A percentile compares a stretch with the other conserved stretches of the same genome.
These are phyloP conservation scores for Agrocybe chaxingu DNA, from an alignment of 768 basidiomycete species.

Conservation along the genomic window DNA sequence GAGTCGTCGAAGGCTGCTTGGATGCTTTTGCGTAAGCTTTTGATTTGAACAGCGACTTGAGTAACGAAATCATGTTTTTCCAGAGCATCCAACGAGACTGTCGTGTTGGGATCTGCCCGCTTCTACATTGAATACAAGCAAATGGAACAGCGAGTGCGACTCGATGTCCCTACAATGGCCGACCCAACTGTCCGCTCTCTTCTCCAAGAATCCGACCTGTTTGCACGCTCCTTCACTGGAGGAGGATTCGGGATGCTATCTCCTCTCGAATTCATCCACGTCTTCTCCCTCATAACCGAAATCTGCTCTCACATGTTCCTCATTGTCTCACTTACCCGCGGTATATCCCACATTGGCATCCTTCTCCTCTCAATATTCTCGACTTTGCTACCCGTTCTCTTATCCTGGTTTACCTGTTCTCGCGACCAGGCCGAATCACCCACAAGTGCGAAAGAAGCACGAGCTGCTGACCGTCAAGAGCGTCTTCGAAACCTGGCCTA, in stretches of 20 bases:
- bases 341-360: slow-evolving; percentile 51
- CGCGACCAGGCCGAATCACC: slow-evolving; percentile 38
- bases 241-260: slow-evolving; percentile 77
- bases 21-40: slow-evolving; percentile 71
- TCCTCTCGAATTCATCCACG: slow-evolving; percentile 74
- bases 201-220: slow-evolving; percentile 83
- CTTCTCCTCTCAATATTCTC: slow-evolving; percentile 62
- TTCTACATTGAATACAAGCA: slow-evolving; percentile 78
- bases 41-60: slow-evolving; percentile 6
- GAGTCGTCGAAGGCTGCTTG: slow-evolving; percentile 60
- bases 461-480: slow-evolving; percentile 68
- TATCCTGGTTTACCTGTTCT: slow-evolving; percentile 47
- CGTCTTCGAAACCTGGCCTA: slow-evolving; percentile 72
- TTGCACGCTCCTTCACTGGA: slow-evolving; percentile 77
- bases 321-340: slow-evolving; percentile 60
- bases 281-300: slow-evolving; percentile 70
- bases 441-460: slow-evolving; percentile 55
- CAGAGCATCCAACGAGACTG: slow-evolving; percentile 57
- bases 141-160: slow-evolving; percentile 69
- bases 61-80: slow-evolving; percentile 7
- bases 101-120: slow-evolving; percentile 71
- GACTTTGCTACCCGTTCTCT: slow-evolving; percentile 54
- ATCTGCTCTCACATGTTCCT: slow-evolving; percentile 69
- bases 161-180: slow-evolving; percentile 76
- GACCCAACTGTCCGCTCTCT: slow-evolving; percentile 74